These are phyloP conservation scores for Xylaria sp. DNA, from an alignment of 2,329 filamentous ascomycete species.

Conservation along the genomic window DNA sequence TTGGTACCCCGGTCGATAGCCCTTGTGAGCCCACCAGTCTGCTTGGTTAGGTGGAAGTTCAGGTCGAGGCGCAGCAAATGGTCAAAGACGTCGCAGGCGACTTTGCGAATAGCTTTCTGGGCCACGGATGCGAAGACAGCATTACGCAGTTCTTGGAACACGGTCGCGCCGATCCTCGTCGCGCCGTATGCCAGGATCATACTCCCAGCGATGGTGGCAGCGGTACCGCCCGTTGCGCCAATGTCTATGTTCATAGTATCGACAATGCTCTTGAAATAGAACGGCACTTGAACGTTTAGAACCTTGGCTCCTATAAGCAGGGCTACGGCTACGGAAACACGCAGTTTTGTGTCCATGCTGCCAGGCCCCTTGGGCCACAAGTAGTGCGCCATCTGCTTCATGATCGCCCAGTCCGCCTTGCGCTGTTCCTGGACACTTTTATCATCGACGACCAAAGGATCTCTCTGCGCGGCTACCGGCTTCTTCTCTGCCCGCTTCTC, in stretches of 20 bases:
- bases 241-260: constrained; percentile 98
- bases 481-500: constrained; percentile 33
- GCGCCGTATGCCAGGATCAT: constrained; percentile 95
- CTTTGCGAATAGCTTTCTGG: constrained; percentile 92
- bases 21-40: constrained; percentile 92
- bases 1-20: constrained; percentile 98
- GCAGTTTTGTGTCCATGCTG: constrained; percentile 79
- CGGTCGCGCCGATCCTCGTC: constrained; percentile 85
- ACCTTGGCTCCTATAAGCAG: constrained; percentile 91
- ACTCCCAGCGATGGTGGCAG: constrained; percentile 86
- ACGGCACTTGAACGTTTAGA: constrained; percentile 96
- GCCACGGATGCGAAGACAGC: constrained; percentile 97
- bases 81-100: constrained; percentile 91
- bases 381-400: constrained; percentile 97
- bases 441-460: constrained; percentile 72
- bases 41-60: constrained; percentile 91
- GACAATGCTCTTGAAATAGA: constrained; percentile 98
- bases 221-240: constrained; percentile 85
- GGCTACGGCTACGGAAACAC: constrained; percentile 85
- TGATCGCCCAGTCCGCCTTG: constrained; percentile 97
- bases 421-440: constrained; percentile 86
- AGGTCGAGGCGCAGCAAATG: constrained; percentile 90
- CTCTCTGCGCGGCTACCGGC: constrained; percentile 48
- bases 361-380: constrained; percentile 90
- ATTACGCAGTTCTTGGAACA: constrained; percentile 94